Base-by-base conservation (phyloP, 1,139 yeast genomes). In the Yamadazyma membranifaciens region DNA sequence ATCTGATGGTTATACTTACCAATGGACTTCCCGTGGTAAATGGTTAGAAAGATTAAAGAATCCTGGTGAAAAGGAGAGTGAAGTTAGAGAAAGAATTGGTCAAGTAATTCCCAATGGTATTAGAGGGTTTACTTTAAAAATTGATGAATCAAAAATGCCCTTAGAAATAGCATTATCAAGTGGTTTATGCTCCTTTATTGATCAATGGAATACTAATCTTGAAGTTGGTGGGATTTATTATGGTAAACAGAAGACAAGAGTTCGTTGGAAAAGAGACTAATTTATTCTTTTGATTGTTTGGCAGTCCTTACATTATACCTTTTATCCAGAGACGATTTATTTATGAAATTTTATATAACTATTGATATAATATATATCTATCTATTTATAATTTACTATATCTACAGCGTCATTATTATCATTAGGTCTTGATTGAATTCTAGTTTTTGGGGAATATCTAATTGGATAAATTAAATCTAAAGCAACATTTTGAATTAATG, bases 401-500 rank as follows among this genome's bases (percentile, higher is more conserved):
- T 36, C 37, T 17, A 31, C 36, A 33, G 43, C 47, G 12, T 41
- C 41, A 11, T 34, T 30, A 30, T 16, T 31, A n/a, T n/a, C 26
- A 5, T n/a, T 34, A 9, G 27, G 17, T 15, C 33, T 38, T 7
- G 28, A 13, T 12, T 27, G 12, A 6, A 63, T 39, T 46, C 74
- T 55, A 38, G 50, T 55, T 41, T 67, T 67, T 6, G 83, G 81
- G 1, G 78, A 67, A 54, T 63, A 80, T 43, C 67, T 63, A 30
- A 79, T 67, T 1, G 96, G 96, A 54, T 83, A 65, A 36, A 73
- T 65, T 49, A 73, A 67, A 55, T 89, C 95, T 57, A 91, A 64
- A n/a, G 84, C 45, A 11, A 85, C 59, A 55, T 89, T 91, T 53
- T 89, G 97, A 0, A 78, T 48, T 46, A 87, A 65, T 1, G 96